A percentile compares a stretch with the other conserved stretches of the same genome.
These are phyloP conservation scores for Tinospora cordifolia DNA, from an alignment of 164 flowering plant genomes.

Conservation along the genomic window DNA sequence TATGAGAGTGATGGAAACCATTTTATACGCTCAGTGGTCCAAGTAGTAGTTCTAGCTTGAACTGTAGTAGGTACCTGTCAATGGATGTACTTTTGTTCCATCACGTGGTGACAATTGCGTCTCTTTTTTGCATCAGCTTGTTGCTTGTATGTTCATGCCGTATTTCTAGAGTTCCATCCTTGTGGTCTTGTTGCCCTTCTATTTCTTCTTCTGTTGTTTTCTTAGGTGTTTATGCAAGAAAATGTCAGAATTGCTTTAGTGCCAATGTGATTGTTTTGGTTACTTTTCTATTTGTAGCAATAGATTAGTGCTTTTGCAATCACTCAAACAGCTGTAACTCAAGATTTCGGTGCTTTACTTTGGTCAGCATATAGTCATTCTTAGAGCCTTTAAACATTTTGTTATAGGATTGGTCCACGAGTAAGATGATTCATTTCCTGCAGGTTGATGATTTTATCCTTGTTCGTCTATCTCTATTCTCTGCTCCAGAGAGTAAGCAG, in stretches of 20 bases:
- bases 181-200: background rate
- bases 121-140: no score
- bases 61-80: background rate
- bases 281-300: background rate
- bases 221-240: background rate
- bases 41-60: background rate
- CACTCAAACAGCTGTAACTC: background rate
- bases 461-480: background rate
- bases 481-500: conserved; percentile 6
- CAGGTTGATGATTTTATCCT: conserved; percentile 5
- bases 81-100: no score
- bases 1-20: background rate
- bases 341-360: background rate
- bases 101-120: no score
- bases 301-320: background rate
- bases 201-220: background rate
- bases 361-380: background rate
- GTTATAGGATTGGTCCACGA: background rate
- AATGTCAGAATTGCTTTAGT: background rate
- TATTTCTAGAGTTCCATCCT: background rate
- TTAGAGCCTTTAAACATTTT: background rate
- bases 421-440: conserved; percentile 6
- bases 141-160: background rate
- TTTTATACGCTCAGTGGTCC: background rate
- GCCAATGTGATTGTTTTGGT: background rate